Conservation (phyloP, 805 yeast species). For the Candida tammaniensis region DNA sequence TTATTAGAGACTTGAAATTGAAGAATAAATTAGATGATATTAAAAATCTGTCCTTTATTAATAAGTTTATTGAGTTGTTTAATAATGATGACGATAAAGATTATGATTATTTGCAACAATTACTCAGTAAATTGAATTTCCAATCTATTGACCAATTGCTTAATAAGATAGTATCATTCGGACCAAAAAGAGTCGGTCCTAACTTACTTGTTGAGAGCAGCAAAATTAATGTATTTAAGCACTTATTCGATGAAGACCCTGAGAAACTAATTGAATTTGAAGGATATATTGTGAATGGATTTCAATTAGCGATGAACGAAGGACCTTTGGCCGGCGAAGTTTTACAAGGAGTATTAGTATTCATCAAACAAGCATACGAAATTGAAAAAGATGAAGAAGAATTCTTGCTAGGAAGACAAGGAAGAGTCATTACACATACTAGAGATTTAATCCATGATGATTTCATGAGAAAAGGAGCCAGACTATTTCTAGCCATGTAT, state of each 20-base stretch:
- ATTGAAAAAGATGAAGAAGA: conserved; percentile 23
- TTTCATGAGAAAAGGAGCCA: conserved; percentile 79
- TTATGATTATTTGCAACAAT: conserved; percentile 5
- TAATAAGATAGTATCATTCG: conserved; percentile 57
- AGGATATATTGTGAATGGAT: conserved; percentile 73
- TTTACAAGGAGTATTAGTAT: conserved; percentile 72
- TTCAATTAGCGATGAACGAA: conserved; percentile 73
- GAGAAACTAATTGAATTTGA: conserved; percentile 39
- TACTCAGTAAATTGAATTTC: conserved; percentile 14
- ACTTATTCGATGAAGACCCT: conserved; percentile 19
- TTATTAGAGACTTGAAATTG: conserved; percentile 20
- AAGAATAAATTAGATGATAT: conserved; percentile 10
- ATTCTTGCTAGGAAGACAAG: conserved; percentile 49
- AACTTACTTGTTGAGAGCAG: conserved; percentile 65
- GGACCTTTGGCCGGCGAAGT: conserved; percentile 93
- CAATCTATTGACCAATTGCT: conserved; percentile 19
- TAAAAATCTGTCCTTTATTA: conserved; percentile 7
- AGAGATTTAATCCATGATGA: conserved; percentile 71
- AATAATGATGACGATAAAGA: conserved; percentile 10
- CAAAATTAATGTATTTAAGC: conserved; percentile 25
- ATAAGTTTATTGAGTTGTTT: conserved; percentile 10
- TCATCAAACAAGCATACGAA: conserved; percentile 23
- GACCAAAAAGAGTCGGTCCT: conserved; percentile 74
- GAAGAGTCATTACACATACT: conserved; percentile 70
- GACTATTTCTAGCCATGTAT: conserved; percentile 90